Conservation (phyloP, 768 basidiomycete genomes). For the Coprinopsis cinerea region DNA sequence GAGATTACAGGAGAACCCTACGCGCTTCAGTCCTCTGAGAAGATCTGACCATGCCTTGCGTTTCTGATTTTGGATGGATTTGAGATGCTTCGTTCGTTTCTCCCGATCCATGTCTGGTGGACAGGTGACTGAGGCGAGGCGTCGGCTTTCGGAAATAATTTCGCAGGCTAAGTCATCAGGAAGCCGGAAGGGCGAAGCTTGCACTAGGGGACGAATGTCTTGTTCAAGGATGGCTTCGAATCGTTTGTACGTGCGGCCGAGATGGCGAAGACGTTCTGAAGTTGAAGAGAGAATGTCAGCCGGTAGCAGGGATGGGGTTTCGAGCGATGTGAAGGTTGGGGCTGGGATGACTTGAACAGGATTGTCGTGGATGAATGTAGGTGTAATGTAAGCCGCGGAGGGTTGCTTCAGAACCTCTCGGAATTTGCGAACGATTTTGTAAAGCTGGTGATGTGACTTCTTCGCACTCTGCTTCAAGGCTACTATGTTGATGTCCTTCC, state of each 20-base stretch:
- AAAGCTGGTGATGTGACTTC: slow-evolving; percentile 84
- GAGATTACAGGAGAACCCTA: slow-evolving; percentile 67
- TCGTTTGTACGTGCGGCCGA: slow-evolving; percentile 43
- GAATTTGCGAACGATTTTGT: slow-evolving; percentile 88
- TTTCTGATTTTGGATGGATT: slow-evolving; percentile 76
- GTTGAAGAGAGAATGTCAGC: background rate
- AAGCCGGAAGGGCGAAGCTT: slow-evolving; percentile 29
- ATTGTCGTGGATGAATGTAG: slow-evolving; percentile 29
- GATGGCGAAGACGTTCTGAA: slow-evolving; percentile 37
- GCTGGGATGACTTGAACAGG: slow-evolving; percentile 7
- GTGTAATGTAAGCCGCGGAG: slow-evolving; percentile 30
- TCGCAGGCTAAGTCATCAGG: slow-evolving; percentile 55
- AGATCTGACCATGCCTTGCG: slow-evolving; percentile 88
- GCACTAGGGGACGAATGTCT: slow-evolving; percentile 38
- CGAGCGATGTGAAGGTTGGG: background rate
- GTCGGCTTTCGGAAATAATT: slow-evolving; percentile 57
- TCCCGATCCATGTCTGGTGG: slow-evolving; percentile 38
- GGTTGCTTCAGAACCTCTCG: slow-evolving; percentile 84
- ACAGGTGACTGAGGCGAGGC: slow-evolving; percentile 44
- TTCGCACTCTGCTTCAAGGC: slow-evolving; percentile 90
- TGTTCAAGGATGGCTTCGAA: slow-evolving; percentile 41
- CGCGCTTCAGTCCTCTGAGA: slow-evolving; percentile 78
- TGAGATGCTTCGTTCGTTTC: slow-evolving; percentile 56
- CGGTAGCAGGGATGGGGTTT: background rate
- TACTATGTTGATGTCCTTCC: slow-evolving; percentile 96